Percentiles rank a stretch among this genome's conserved stretches.
phyloP scores from a whole-genome alignment of 169 alveolate species.

The Cryptosporidium xiaoi region DNA sequence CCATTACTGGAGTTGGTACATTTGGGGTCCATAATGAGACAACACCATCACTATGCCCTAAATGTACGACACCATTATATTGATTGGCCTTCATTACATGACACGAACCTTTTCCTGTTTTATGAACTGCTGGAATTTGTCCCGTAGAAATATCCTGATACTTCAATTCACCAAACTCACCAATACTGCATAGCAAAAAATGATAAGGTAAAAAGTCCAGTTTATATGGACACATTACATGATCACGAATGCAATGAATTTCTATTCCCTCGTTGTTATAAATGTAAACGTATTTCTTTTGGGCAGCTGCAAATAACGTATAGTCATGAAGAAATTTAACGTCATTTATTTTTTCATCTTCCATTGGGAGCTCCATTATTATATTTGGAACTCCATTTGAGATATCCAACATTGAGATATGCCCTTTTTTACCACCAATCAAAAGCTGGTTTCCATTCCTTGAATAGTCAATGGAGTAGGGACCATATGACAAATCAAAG shows the following conservation, averaged over 20 bases:
- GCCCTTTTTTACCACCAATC: constrained; percentile 94
- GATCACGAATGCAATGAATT: constrained; percentile 90
- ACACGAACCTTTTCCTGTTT: constrained; percentile 91
- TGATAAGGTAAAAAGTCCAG: constrained; percentile 94
- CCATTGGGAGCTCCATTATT: constrained; percentile 22
- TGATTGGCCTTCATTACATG: constrained; percentile 88
- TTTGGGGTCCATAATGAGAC: constrained; percentile 97
- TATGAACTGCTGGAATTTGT: constrained; percentile 88
- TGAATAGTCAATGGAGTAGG: constrained; percentile 89
- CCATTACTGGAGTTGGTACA: constrained; percentile 86
- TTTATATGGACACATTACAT: constrained; percentile 83
- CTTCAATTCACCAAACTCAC: constrained; percentile 91
- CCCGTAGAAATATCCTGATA: constrained; percentile 95
- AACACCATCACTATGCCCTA: constrained; percentile 93
- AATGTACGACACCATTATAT: constrained; percentile 89
- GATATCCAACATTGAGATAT: constrained; percentile 88
- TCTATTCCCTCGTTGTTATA: constrained; percentile 95
- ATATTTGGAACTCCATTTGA: constrained; percentile 83
- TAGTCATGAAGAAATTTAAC: constrained; percentile 92
- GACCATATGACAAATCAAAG: constrained; percentile 87
- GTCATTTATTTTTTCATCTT: constrained; percentile 85
- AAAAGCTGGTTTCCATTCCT: constrained; percentile 91
- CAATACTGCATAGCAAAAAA: constrained; percentile 89
- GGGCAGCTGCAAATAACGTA: constrained; percentile 93
- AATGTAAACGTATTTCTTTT: constrained; percentile 90